Conservation (phyloP, 2,329 filamentous ascomycete genomes). For the Curvularia hawaiiensis region DNA sequence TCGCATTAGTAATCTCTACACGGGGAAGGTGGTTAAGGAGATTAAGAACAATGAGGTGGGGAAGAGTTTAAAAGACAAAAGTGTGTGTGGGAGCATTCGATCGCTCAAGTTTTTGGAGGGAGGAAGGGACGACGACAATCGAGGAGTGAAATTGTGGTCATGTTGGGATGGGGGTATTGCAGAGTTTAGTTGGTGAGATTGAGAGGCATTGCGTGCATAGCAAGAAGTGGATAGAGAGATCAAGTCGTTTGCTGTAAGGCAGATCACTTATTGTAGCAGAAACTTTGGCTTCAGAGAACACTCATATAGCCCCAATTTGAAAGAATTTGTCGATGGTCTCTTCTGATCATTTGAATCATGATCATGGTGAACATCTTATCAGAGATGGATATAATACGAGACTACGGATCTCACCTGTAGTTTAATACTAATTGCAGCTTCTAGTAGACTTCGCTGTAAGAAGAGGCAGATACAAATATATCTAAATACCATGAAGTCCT, state of each 20-base stretch:
- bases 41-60: slow-evolving; percentile 8
- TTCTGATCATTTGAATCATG: too few relatives aligned
- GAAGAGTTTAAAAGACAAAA: not conserved
- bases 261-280: too few relatives aligned
- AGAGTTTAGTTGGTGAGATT: slow-evolving; percentile 16
- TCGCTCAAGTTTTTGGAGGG: slow-evolving; percentile 40
- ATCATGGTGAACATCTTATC: too few relatives aligned
- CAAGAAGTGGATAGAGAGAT: not conserved
- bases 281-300: too few relatives aligned
- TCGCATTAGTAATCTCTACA: slow-evolving; percentile 41
- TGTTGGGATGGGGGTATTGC: slow-evolving; percentile 28
- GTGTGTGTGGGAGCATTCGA: slow-evolving; percentile 15
- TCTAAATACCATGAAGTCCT: too few relatives aligned
- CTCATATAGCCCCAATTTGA: too few relatives aligned
- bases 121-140: slow-evolving; percentile 21
- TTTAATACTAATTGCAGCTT: too few relatives aligned
- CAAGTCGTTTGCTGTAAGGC: not conserved
- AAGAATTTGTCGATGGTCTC: too few relatives aligned
- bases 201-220: not conserved
- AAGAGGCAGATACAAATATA: too few relatives aligned
- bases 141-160: slow-evolving; percentile 30
- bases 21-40: slow-evolving; percentile 35
- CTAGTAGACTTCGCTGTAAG: too few relatives aligned
- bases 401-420: too few relatives aligned
- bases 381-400: too few relatives aligned